Base-by-base conservation (phyloP, 306 rosid species). In the Glycine soja region DNA sequence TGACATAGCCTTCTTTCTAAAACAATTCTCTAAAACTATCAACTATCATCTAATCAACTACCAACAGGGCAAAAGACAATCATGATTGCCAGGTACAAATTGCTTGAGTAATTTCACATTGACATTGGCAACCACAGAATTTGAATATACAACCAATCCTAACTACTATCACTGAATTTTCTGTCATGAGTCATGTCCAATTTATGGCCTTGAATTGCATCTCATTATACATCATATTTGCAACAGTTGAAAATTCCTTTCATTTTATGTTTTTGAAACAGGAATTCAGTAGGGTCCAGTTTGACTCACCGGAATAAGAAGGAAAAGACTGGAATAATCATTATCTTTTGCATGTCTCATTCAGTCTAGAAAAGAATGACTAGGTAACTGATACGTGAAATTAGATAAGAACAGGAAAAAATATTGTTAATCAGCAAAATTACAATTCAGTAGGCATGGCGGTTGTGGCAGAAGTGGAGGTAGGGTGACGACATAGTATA, bases 141-240 rank as follows among this genome's bases (percentile, higher is more conserved):
- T 43, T 53, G 14, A 43, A 72, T 52, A 30, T 12, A 64, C 38
- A 65, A 48, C 24, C 15, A 24, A 64, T 63, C 47, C 45, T 15
- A 51, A 54, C 40, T 63, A 82, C 24, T 82, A 52, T 43, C 45
- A 78, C 82, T 42, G 62, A 47, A 53, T 62, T 61, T 69, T 76
- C 50, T 38, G 10, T 53, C 46, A 48, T 3, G 34, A 14, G 12
- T 70, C 50, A 38, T 61, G 66, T 12, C 10, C 62, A 68, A 47
- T 51, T 48, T 62, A 38, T 59, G 64, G 48, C 18, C 51, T 70
- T 72, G 32, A 70, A 42, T 51, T 76, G 46, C 32, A 62, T 38
- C 36, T 18, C 46, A 47, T 4, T 6, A 42, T 52, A 46, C 47
- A 67, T 38, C 30, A 72, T 62, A 62, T 19, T 47, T 34, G 0